phyloP scores from a whole-genome alignment of 2,329 filamentous ascomycete genomes.

The Thermochaetoides dissita region DNA sequence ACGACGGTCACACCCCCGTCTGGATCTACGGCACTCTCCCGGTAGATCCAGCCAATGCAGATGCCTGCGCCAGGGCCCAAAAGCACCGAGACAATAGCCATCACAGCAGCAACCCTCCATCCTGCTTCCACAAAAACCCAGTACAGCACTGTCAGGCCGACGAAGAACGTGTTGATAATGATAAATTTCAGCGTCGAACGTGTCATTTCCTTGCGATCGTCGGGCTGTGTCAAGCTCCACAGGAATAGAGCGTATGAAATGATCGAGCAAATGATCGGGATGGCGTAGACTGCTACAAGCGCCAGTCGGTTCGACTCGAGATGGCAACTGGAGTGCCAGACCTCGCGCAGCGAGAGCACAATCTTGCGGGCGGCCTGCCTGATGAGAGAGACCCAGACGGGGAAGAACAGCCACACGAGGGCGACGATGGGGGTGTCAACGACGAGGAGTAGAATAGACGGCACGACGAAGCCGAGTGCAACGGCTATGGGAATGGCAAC shows the following conservation, averaged over 20 bases:
- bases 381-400: conserved; percentile 32
- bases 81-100: conserved; percentile 17
- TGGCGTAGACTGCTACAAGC: conserved; percentile 28
- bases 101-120: conserved; percentile 21
- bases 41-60: conserved; percentile 21
- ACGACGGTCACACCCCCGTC: conserved; percentile 15
- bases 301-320: conserved; percentile 28
- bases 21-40: conserved; percentile 15
- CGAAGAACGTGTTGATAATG: conserved; percentile 31
- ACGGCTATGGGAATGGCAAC: conserved; percentile 41
- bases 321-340: conserved; percentile 20
- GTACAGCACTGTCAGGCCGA: conserved; percentile 35
- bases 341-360: conserved; percentile 6
- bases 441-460: conserved; percentile 33
- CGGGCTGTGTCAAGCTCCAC: conserved; percentile 24
- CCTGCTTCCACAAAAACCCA: conserved; percentile 40
- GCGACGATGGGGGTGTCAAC: conserved; percentile 24
- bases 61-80: conserved; percentile 25
- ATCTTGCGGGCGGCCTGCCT: conserved; percentile 24
- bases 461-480: conserved; percentile 32
- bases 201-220: conserved; percentile 38
- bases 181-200: conserved; percentile 31
- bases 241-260: conserved; percentile 29
- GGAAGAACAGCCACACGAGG: conserved; percentile 37
- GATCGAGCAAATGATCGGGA: conserved; percentile 30